A percentile compares a stretch with the other conserved stretches of the same genome.
Evolutionary conservation across 2,329 filamentous ascomycete genomes (phyloP).

Genomic region (Polytolypa hystricis): DNA sequence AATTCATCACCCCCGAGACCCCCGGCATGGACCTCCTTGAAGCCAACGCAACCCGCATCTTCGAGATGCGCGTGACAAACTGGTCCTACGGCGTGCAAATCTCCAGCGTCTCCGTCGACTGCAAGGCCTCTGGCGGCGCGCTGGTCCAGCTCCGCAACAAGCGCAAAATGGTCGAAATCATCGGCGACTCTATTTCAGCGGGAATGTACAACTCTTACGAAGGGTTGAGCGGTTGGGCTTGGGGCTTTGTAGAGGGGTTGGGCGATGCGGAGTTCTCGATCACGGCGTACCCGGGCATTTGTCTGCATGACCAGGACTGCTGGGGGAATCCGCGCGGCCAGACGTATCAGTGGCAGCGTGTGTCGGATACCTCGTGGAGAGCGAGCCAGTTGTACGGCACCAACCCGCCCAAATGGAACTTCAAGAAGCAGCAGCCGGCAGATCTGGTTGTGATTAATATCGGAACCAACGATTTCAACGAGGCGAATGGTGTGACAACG

Average conservation of each 20-base stretch:
- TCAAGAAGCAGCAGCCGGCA: conserved; percentile 22
- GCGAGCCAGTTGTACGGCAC: conserved; percentile 28
- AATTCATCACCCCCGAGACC: conserved; percentile 40
- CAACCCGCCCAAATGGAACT: conserved; percentile 19
- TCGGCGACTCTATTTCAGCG: conserved; percentile 39
- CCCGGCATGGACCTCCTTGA: conserved; percentile 35
- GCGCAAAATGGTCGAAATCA: conserved; percentile 32
- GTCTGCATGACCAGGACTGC: conserved; percentile 44
- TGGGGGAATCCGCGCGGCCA: conserved; percentile 43
- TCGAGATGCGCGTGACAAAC: conserved; percentile 51
- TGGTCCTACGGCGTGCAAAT: conserved; percentile 52
- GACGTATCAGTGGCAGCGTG: conserved; percentile 47
- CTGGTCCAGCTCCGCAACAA: conserved; percentile 35
- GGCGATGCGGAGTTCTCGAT: conserved; percentile 49
- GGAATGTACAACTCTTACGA: conserved; percentile 51
- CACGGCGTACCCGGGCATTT: conserved; percentile 48
- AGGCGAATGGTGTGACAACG: conserved; percentile 30
- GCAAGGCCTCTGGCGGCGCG: conserved; percentile 29
- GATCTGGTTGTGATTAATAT: conserved; percentile 37
- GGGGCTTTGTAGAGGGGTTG: conserved; percentile 44
- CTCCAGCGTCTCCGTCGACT: conserved; percentile 39
- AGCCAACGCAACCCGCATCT: conserved; percentile 36
- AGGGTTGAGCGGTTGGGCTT: conserved; percentile 45
- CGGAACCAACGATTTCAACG: conserved; percentile 37
- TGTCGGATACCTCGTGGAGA: conserved; percentile 42